Evolutionary conservation across 2,329 filamentous ascomycete genomes (phyloP).

Genomic region (Fusarium dlaminii): DNA sequence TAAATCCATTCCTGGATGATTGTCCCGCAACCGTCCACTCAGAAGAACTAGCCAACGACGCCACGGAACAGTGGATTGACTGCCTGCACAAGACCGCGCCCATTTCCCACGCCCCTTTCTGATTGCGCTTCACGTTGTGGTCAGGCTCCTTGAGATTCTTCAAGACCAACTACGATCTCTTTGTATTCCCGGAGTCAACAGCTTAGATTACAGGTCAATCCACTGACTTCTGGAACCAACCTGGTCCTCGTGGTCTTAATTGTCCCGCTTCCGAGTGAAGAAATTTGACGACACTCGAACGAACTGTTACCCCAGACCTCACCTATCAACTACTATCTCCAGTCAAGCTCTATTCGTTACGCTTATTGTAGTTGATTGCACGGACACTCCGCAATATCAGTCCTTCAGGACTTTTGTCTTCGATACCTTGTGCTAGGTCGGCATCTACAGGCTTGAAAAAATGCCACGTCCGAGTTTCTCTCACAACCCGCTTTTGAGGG

Average conservation of each 20-base stretch:
- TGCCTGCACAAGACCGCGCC: constrained; percentile 23
- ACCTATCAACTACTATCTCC: constrained; percentile 19
- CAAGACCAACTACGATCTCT: constrained; percentile 4
- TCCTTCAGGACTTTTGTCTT: not conserved
- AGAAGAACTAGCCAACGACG: constrained; percentile 29
- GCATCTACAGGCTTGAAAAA: constrained; percentile 16
- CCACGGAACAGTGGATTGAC: constrained; percentile 26
- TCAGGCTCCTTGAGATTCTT: not conserved
- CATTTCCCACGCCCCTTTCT: constrained; percentile 29
- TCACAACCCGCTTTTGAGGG: constrained; percentile 70
- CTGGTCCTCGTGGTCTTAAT: constrained; percentile 29
- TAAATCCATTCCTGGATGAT: constrained; percentile 26
- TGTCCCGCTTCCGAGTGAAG: constrained; percentile 38
- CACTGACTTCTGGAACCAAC: constrained; percentile 20
- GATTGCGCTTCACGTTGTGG: constrained; percentile 11
- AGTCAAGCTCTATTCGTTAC: constrained; percentile 7
- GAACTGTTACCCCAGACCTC: constrained; percentile 28
- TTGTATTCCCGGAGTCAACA: not conserved
- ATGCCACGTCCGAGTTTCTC: constrained; percentile 61
- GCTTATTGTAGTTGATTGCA: not conserved
- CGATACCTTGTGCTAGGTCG: not conserved
- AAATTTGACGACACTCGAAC: constrained; percentile 39
- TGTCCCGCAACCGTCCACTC: constrained; percentile 38
- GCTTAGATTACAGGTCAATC: constrained; percentile 5
- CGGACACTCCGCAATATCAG: not conserved